Base-by-base conservation (phyloP, 1,284 basidiomycete species). In the Leucoagaricus sp. region DNA sequence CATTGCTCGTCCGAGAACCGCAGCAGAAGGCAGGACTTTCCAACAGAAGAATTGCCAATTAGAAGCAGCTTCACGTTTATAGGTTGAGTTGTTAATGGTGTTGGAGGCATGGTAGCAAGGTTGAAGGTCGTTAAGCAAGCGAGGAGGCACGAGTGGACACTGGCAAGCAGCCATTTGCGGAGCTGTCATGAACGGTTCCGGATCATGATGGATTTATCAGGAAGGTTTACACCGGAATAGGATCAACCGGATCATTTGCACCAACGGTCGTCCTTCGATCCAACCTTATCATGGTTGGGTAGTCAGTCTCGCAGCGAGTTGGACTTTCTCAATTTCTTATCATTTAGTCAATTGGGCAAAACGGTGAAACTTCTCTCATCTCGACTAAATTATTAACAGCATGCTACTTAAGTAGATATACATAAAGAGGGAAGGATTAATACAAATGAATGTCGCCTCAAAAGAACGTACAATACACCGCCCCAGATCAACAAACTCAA, bases 1-100 rank as follows among this genome's bases (percentile, higher is more conserved):
- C 96, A 99, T 65, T 94, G 93, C 73, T 98, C 93, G 69, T 99
- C 96, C 3, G 95, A 96, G 79, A 98, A 99, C 6, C 96, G 83
- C 5, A 98, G 77, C 1, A 99, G 75, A 6, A 99, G 78, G 60
- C 93, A 96, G 59, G 93, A 92, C 80, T 91, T 90, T 64, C 95
- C 95, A 15, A 98, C 95, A 5, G 91, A 93, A 4, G 94, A 94
- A 69, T 96, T 95, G 19, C 94, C 89, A 54, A 91, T 91, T 25
- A 91, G 77, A 10, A 91, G 79, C 3, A 91, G 76, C 71, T 90
- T 90, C 69, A 86, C 83, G 62, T 87, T 86, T 55, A 85, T 76
- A 17, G 81, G 79, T 42, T 74, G 63, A 10, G 66, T 42, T 3
- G 62, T 42, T 13, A 69, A 60, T 21, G 71, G 58, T 44, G 67